Conservation (phyloP, 176 grass and related monocot genomes). For the Oryza nivara region DNA sequence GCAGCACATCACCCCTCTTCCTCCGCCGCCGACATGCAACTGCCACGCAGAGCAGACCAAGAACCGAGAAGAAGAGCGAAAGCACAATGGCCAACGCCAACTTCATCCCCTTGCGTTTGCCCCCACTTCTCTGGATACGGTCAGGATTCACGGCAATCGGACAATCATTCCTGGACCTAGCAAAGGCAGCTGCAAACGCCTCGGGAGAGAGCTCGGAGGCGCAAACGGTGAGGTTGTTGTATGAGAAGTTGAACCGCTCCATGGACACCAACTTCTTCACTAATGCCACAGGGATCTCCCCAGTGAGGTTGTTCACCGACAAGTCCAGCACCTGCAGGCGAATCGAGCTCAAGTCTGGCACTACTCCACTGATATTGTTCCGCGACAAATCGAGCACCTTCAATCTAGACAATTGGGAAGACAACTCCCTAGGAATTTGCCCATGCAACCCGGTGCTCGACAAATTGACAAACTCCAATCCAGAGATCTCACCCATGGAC, state of each 20-base stretch:
- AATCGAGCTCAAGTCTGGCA: slow-evolving; percentile 66
- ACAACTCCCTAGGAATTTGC: slow-evolving; percentile 54
- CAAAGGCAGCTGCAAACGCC: slow-evolving; percentile 63
- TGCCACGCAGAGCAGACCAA: slow-evolving; percentile 62
- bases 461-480: slow-evolving; percentile 85
- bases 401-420: slow-evolving; percentile 58
- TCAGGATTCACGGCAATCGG: slow-evolving; percentile 88
- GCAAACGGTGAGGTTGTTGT: slow-evolving; percentile 95
- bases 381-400: slow-evolving; percentile 82
- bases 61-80: slow-evolving; percentile 59
- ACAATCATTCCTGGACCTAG: slow-evolving; percentile 78
- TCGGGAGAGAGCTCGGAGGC: slow-evolving; percentile 66
- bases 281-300: slow-evolving; percentile 77
- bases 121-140: slow-evolving; percentile 40
- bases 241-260: slow-evolving; percentile 91
- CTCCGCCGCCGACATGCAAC: slow-evolving; percentile 45
- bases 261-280: slow-evolving; percentile 61
- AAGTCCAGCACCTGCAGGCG: slow-evolving; percentile 67
- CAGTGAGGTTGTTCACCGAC: slow-evolving; percentile 91
- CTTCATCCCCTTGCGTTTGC: slow-evolving; percentile 49
- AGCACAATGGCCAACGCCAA: slow-evolving; percentile 61
- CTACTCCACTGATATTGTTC: slow-evolving; percentile 69
- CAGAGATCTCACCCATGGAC: slow-evolving; percentile 45
- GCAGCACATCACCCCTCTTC: slow-evolving; percentile 41
- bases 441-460: slow-evolving; percentile 74